Evolutionary conservation across 768 basidiomycete genomes (phyloP).

Genomic region (Rhizopogon vulgaris): DNA sequence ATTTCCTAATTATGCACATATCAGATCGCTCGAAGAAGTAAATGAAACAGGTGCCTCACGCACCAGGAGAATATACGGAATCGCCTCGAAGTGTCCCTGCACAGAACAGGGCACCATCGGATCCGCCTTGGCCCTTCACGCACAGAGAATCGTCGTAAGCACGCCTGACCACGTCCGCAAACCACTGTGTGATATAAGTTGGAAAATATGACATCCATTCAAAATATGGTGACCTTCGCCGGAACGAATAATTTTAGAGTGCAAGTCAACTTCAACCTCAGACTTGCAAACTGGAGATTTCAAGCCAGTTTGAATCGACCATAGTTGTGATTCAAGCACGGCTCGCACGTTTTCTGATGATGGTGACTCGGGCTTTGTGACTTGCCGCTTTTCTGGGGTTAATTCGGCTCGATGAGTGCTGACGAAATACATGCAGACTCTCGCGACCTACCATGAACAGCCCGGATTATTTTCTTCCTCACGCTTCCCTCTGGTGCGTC

Average conservation of each 20-base stretch:
- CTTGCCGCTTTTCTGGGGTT: slow-evolving; percentile 58
- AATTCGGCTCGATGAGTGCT: not conserved
- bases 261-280: slow-evolving; percentile 60
- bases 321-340: slow-evolving; percentile 58
- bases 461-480: slow-evolving; percentile 56
- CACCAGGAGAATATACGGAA: slow-evolving; percentile 78
- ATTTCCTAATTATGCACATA: slow-evolving; percentile 35
- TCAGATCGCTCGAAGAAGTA: not conserved
- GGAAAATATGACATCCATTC: not conserved
- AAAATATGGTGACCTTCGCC: slow-evolving; percentile 45
- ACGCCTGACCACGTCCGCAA: slow-evolving; percentile 79
- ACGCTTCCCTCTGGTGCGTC: slow-evolving; percentile 56
- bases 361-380: slow-evolving; percentile 50
- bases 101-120: slow-evolving; percentile 77
- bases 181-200: slow-evolving; percentile 50
- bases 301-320: slow-evolving; percentile 61
- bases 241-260: slow-evolving; percentile 69
- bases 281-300: slow-evolving; percentile 74
- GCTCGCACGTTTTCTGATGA: slow-evolving; percentile 49
- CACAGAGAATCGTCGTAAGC: slow-evolving; percentile 71
- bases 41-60: not conserved
- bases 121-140: slow-evolving; percentile 52
- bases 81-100: slow-evolving; percentile 86
- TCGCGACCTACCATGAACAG: slow-evolving; percentile 45
- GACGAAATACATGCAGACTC: not conserved